Evolutionary conservation across 306 rosid species (phyloP).

Genomic region (Lablab purpureus): DNA sequence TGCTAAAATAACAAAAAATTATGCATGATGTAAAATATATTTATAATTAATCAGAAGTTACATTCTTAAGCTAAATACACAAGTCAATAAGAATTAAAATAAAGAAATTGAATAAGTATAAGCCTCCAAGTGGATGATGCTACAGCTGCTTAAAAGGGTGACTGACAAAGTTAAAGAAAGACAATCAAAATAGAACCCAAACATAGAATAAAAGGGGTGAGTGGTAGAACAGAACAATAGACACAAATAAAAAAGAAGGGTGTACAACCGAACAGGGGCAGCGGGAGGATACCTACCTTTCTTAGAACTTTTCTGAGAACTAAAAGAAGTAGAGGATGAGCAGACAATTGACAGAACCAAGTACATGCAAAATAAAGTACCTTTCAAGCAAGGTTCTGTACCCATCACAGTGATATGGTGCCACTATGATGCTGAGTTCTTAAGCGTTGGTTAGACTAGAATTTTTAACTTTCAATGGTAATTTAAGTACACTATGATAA

Average conservation of each 20-base stretch:
- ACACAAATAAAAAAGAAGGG: neutral
- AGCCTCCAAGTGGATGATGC: neutral
- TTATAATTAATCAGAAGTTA: neutral
- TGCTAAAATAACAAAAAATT: neutral
- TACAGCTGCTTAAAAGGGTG: neutral
- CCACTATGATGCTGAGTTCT: neutral
- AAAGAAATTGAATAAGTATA: neutral
- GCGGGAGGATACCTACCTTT: neutral
- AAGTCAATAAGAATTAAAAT: neutral
- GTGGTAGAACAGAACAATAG: neutral
- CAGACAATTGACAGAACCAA: neutral
- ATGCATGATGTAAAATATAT: neutral
- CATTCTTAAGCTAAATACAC: neutral
- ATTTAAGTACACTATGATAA: constrained; percentile 5
- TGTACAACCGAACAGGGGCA: neutral
- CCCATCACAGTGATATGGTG: neutral
- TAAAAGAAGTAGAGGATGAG: neutral
- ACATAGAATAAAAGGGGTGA: neutral
- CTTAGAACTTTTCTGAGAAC: neutral
- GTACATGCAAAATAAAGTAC: neutral
- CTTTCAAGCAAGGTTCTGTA: neutral
- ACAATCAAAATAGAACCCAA: neutral
- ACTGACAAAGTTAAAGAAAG: neutral
- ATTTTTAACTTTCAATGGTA: constrained; percentile 6
- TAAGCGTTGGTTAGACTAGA: constrained; percentile 18